Base-by-base conservation (phyloP, 2,329 filamentous ascomycete species). In the Diaporthe helianthi region DNA sequence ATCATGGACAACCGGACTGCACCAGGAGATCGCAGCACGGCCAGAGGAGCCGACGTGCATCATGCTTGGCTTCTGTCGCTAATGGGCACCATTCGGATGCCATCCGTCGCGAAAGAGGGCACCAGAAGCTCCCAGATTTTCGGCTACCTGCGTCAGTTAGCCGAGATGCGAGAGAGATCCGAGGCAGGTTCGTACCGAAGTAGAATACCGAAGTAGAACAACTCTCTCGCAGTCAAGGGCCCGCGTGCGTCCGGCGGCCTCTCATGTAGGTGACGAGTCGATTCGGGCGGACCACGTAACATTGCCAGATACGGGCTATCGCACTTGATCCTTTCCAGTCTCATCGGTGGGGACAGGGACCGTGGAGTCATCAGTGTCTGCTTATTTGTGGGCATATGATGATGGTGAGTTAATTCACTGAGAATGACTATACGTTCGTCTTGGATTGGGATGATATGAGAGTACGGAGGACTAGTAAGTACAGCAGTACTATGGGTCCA, bases 111-210 rank as follows among this genome's bases (percentile, higher is more conserved):
- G 65, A 61, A 24, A 44, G 15, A 3, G 33, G 6, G 41, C 31
- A 24, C 29, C 13, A 15, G 52, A n/a, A 24, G 33, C 26, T 69
- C 44, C 51, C 26, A 61, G 52, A 65, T 69, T 63, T 38, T 33
- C 65, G 66, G 69, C 69, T 68, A 68, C 66, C 52, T 71, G 69
- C 66, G 49, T 65, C 65, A n/a, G 46, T 53, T 38, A 49, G 69
- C 51, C 52, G 60, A 71, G 69, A 69, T 69, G 52, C 17, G 58
- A 54, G 63, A 65, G 53, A 17, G 68, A 44, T 63, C 65, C 44
- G 49, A 19, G 54, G 65, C 52, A 55, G 58, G 63, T 65, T 53
- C 60, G 29, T 55, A 63, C 46, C 66, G 36, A 71, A 51, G 15
- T 8, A 67, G 46, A 51, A 26, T 22, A 29, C 46, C 66, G 36